Evolutionary conservation across 805 yeast species (phyloP), one percentile per base, ranked within the genome.

Genomic region (Yarrowia sp.): DNA sequence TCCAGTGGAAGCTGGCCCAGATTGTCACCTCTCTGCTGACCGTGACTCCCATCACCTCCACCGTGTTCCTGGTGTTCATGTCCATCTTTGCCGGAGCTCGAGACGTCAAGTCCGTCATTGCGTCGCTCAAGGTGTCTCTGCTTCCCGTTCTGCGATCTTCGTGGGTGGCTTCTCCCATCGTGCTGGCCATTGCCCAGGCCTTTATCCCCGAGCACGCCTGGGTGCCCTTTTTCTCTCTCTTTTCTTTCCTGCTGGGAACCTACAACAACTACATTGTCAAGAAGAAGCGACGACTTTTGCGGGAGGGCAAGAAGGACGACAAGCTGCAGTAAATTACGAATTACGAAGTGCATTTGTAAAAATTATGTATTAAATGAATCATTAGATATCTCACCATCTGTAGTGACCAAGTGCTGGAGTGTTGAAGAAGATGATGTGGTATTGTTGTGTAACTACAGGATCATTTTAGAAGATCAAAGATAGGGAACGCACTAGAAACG

Each of bases 221-320:
- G 81, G 79, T 79, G 33, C 81, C 81, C 8, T 74, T 76, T 72
- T 79, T 79, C 72, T 73, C 78, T 39, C 69, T 79, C 67, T 73
- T 79, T 55, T 77, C 79, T 38, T 79, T 79, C 72, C 55, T 79
- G 50, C 71, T 79, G 38, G 74, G 77, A 64, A 78, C 79, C 40
- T 79, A 77, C 71, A 79, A 79, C 74, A 79, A 79, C 70, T 71
- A 73, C 40, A 68, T 71, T 24, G 77, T 78, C 69, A 79, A 79
- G 74, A 61, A 61, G 66, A 61, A 61, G 66, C 66, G 55, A 47
- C 53, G 55, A 34, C 66, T 61, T 14, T 61, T 61, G 66, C 66
- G 66, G 38, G 66, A 61, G 55, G n/a, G 40, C 33, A 44, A 58
- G 64, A 42, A 46, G 55, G 66, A 61, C 55, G 66, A 47, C 44